A percentile compares a stretch with the other conserved stretches of the same genome.
Conservation (phyloP, 1,284 basidiomycete genomes). For the Papiliotrema nemorosa region DNA sequence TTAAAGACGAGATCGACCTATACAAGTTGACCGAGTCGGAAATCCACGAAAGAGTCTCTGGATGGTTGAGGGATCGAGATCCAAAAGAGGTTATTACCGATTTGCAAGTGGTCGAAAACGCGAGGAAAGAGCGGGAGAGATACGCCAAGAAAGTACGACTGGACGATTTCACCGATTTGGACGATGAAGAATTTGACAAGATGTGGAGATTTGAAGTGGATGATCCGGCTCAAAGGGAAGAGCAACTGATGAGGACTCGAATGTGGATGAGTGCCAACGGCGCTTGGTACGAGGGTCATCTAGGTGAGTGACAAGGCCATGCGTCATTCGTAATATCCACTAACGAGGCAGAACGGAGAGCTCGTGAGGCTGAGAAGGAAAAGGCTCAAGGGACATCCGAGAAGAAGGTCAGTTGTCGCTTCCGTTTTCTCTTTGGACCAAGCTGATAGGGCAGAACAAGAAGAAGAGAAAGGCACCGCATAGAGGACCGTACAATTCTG, state of each 20-base stretch:
- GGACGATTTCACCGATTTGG: conserved; percentile 61
- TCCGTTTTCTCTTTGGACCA: background rate
- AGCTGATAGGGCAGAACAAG: conserved; percentile 17
- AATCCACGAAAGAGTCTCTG: conserved; percentile 21
- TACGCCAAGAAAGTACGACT: conserved; percentile 33
- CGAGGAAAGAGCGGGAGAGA: conserved; percentile 30
- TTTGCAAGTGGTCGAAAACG: conserved; percentile 56
- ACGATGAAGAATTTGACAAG: conserved; percentile 76
- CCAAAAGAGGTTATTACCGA: conserved; percentile 34
- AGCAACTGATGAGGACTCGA: conserved; percentile 84
- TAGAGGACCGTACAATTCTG: conserved; percentile 30
- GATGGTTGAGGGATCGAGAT: conserved; percentile 36
- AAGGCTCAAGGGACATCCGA: conserved; percentile 35
- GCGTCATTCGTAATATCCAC: too few species aligned
- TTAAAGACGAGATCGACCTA: conserved; percentile 27
- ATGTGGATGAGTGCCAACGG: conserved; percentile 96
- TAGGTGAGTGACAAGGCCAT: conserved; percentile 62
- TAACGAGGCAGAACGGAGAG: conserved; percentile 26
- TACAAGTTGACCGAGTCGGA: conserved; percentile 16
- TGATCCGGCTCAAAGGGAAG: conserved; percentile 58
- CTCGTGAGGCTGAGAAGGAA: conserved; percentile 24
- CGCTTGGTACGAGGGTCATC: conserved; percentile 86
- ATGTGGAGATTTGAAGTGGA: conserved; percentile 71
- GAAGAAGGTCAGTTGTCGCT: conserved; percentile 17
- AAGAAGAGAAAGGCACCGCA: conserved; percentile 14